A percentile compares a stretch with the other conserved stretches of the same genome.
Evolutionary conservation across 2,329 filamentous ascomycete genomes (phyloP).

Genomic region (Ophidiomyces ophidiicola): DNA sequence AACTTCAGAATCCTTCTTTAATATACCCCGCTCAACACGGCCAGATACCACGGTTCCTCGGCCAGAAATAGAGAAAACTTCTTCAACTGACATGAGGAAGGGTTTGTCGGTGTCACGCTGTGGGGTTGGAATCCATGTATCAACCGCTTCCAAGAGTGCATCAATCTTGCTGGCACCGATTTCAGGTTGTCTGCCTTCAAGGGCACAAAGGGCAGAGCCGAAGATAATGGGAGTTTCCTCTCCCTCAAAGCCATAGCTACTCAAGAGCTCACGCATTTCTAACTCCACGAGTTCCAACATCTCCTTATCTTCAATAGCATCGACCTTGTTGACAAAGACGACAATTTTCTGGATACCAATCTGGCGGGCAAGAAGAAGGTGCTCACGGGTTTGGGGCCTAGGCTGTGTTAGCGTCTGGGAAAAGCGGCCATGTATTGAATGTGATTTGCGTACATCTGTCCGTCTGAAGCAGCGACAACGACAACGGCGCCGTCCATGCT

Average conservation of each 20-base stretch:
- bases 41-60: slow-evolving; percentile 95
- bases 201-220: slow-evolving; percentile 88
- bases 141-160: slow-evolving; percentile 77
- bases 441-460: slow-evolving; percentile 61
- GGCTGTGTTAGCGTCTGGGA: slow-evolving; percentile 17
- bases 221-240: slow-evolving; percentile 96
- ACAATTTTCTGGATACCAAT: slow-evolving; percentile 97
- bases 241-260: slow-evolving; percentile 88
- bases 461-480: slow-evolving; percentile 93
- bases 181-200: slow-evolving; percentile 75
- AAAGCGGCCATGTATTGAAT: not conserved
- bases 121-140: slow-evolving; percentile 93
- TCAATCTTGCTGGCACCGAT: slow-evolving; percentile 83
- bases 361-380: slow-evolving; percentile 92
- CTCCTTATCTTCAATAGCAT: slow-evolving; percentile 92
- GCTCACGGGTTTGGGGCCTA: slow-evolving; percentile 90
- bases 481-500: slow-evolving; percentile 99
- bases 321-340: slow-evolving; percentile 99
- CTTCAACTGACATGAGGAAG: slow-evolving; percentile 97
- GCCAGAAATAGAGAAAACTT: slow-evolving; percentile 78
- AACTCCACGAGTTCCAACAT: slow-evolving; percentile 99
- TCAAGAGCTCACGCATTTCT: slow-evolving; percentile 97
- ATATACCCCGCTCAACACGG: slow-evolving; percentile 85
- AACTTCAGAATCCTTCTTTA: slow-evolving; percentile 90
- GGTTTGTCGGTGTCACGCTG: slow-evolving; percentile 92